These are phyloP conservation scores for Solanum medicagineum DNA, from an alignment of 257 asterid species.

Conservation along the genomic window DNA sequence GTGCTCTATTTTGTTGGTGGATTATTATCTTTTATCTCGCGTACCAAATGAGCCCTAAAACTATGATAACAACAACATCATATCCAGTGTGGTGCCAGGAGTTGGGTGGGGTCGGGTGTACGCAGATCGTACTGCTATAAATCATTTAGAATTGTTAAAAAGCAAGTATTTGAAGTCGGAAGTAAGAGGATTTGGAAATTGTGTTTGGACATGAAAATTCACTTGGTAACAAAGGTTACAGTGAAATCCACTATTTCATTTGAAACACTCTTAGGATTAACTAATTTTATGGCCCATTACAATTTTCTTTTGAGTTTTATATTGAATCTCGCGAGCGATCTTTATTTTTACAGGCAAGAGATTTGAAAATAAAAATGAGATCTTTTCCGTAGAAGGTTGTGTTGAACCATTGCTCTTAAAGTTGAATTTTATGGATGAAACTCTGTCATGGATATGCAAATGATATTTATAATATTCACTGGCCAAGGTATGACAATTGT, in stretches of 20 bases:
- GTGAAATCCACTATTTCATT: neutral
- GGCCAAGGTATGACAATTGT: neutral
- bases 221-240: neutral
- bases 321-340: neutral
- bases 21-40: too few relatives aligned
- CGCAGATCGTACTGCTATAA: too few relatives aligned
- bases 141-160: too few relatives aligned
- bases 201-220: neutral
- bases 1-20: too few relatives aligned
- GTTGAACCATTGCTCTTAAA: neutral
- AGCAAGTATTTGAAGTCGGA: neutral
- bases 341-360: neutral
- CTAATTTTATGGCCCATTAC: neutral
- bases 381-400: neutral
- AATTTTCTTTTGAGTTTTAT: neutral
- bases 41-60: too few relatives aligned
- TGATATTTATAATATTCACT: neutral
- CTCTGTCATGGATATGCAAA: neutral
- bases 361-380: neutral
- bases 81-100: too few relatives aligned
- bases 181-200: neutral
- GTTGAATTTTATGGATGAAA: neutral
- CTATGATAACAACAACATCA: too few relatives aligned
- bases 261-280: neutral
- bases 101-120: too few relatives aligned